Evolutionary conservation across 2,329 filamentous ascomycete species (phyloP), one percentile per base, ranked within the genome.

Genomic region (Hirsutella rhossiliensis): DNA sequence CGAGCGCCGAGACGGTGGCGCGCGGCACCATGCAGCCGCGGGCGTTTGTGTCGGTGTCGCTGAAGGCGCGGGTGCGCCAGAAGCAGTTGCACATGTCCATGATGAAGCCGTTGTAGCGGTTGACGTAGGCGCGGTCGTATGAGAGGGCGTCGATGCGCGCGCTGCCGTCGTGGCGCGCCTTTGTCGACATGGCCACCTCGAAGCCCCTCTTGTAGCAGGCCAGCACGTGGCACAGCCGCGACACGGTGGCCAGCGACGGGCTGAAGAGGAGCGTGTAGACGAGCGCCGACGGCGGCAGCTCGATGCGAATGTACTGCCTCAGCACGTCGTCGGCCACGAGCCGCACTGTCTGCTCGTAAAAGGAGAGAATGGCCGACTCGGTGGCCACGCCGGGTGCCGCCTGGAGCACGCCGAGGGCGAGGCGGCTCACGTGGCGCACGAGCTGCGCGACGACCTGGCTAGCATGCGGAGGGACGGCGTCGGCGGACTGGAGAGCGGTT

Each of bases 31-130:
- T 61, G 52, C 75, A 79, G 9, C 75, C 78, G 43, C 71, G 68
- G 2, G 77, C 70, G 53, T 80, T 80, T n/a, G 72, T 64, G 50
- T 90, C 84, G 2, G 68, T 66, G 12, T 66, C 65, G 46, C 77
- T 77, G 47, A 94, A 82, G 1, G 82, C 87, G 12, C 81, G 76
- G 19, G 77, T 76, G 9, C 86, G 76, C 87, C 87, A 94, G 40
- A 92, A 61, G 42, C 84, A 78, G 57, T 94, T 94, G 67, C 86
- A 89, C 29, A 88, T 74, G 57, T 94, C 87, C 78, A 92, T 89
- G 29, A 94, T 73, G 58, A 84, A 88, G 19, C 82, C 82, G 58
- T 94, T 94, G 65, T 92, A 89, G 20, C 73, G 65, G 50, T 78
- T 76, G 36, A 87, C 75, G 45, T 82, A 76, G 29, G 69, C 63